Evolutionary conservation across 75 land plant genomes (phyloP).

Genomic region (Selaginella tamariscina): DNA sequence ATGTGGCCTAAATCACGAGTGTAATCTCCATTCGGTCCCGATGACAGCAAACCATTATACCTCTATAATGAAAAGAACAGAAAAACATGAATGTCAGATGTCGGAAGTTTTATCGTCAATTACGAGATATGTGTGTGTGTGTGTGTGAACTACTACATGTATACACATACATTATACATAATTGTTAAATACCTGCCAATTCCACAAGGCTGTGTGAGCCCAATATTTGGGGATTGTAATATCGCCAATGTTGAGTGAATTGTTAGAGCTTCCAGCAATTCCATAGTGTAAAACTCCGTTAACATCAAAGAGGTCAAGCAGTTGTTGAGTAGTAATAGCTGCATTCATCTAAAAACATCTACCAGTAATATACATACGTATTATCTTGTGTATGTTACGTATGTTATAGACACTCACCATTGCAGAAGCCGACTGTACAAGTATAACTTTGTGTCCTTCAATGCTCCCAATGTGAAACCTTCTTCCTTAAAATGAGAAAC

Average conservation of each 20-base stretch:
- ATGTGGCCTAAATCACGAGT: constrained; percentile 43
- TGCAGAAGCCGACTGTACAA: constrained; percentile 42
- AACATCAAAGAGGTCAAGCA: constrained; percentile 24
- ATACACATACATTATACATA: background rate
- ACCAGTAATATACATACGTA: background rate
- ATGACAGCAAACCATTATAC: too few relatives aligned
- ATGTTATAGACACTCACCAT: constrained; percentile 43
- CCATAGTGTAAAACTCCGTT: constrained; percentile 30
- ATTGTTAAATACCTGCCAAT: constrained; percentile 18
- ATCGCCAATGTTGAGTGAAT: constrained; percentile 26
- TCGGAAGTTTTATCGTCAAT: too few relatives aligned
- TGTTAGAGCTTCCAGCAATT: constrained; percentile 33
- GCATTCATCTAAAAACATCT: constrained; percentile 25
- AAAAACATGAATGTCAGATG: too few relatives aligned
- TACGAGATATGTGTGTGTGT: too few relatives aligned
- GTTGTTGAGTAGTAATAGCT: constrained; percentile 25
- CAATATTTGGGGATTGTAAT: constrained; percentile 24
- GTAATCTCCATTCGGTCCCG: constrained; percentile 43
- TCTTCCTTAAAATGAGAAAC: constrained; percentile 22
- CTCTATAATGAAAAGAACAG: background rate
- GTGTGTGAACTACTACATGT: background rate
- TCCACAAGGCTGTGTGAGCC: constrained; percentile 30
- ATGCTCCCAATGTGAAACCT: constrained; percentile 39
- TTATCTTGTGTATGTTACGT: too few relatives aligned
- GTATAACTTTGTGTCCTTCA: constrained; percentile 22